Conservation (phyloP, 495 filamentous ascomycete species). For the Cercophora scortea region DNA sequence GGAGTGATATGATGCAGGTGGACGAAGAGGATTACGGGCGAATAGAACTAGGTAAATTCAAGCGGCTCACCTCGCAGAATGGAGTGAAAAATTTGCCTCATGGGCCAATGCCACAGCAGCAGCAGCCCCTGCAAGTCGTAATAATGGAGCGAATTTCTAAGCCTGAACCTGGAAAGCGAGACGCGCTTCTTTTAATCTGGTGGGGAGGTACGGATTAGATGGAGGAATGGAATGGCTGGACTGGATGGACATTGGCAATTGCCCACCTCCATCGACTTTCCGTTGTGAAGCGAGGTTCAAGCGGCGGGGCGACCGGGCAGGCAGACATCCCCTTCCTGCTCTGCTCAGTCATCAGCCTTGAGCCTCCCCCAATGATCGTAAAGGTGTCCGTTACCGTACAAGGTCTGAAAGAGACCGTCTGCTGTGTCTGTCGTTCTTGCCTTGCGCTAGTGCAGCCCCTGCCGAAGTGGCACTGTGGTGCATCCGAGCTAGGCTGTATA, state of each 20-base stretch:
- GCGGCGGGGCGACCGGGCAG: too few species aligned
- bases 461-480: not conserved
- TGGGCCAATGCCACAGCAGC: not conserved
- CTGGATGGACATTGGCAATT: too few species aligned
- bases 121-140: not conserved
- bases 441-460: not conserved
- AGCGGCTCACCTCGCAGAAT: conserved; percentile 2
- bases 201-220: conserved; percentile 1
- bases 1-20: not conserved
- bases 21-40: not conserved
- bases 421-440: not conserved
- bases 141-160: not conserved
- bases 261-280: too few species aligned
- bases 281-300: too few species aligned
- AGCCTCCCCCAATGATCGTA: not conserved
- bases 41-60: not conserved
- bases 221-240: too few species aligned
- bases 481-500: not conserved
- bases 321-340: too few species aligned
- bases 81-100: not conserved
- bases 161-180: not conserved
- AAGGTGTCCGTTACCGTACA: too few species aligned
- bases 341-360: too few species aligned
- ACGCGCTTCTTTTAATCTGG: conserved; percentile 2
- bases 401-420: too few species aligned